Evolutionary conservation across 352 stramenopile species (phyloP), one percentile per base, ranked within the genome.

Genomic region (Achlya hypogyna): DNA sequence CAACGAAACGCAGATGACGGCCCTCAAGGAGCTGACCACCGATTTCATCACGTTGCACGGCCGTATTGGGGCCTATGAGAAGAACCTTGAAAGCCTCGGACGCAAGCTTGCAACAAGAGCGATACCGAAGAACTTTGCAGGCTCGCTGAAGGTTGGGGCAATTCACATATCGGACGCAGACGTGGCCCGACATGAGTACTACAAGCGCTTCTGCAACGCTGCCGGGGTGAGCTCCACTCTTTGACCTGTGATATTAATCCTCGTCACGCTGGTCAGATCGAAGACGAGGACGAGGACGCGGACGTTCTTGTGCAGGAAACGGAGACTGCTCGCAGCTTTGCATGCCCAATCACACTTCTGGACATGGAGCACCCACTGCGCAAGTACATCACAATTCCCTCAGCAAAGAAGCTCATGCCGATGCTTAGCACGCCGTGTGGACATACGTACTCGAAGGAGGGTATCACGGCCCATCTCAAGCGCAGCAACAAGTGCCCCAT

Each of bases 301-400:
- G 86, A 94, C 49, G 81, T 94, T 35, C 77, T 87, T 2, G 81
- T 94, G 49, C 86, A 93, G 42, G 78, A 91, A 51, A 91, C 78
- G 52, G 84, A 93, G 69, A 93, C 83, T 65, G 74, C 63, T 34
- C 79, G 75, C 47, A 94, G 74, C 73, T 87, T 74, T 10, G 81
- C 84, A 25, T 94, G 86, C 47, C 86, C 86, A 0, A 84, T 94
- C 34, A 94, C 84, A 31, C 86, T 91, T 67, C 70, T 91, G 62
- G 76, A 88, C 66, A 94, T 94, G 71, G 74, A 79, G 38, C 81
- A 91, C 12, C 86, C 86, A 5, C 40, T 94, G 35, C 71, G 72
- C 51, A 94, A 94, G 86, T 94, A 65, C 42, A 75, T 74, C 5
- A 43, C 6, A 18, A 22, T 5, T 42, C 25, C 27, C 1, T 20